Percentiles rank a stretch among this genome's conserved stretches.
phyloP scores from a whole-genome alignment of 1,139 yeast genomes.

The Sugiyamaella novakii region DNA sequence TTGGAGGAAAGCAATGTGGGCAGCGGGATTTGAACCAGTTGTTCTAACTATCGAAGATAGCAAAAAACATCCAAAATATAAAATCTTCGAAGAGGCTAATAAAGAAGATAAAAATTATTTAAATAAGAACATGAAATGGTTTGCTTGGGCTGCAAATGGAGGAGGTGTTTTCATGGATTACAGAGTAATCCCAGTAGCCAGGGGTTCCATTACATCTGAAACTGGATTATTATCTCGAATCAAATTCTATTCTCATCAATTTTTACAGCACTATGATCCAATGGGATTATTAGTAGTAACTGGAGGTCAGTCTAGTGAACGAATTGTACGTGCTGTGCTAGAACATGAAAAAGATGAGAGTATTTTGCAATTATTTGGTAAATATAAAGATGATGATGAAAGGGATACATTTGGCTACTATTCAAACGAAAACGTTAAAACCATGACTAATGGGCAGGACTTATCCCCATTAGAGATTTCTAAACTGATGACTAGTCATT shows the following conservation, averaged over 20 bases:
- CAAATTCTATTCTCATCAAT: conserved; percentile 23
- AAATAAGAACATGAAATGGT: conserved; percentile 24
- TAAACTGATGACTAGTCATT: conserved; percentile 34
- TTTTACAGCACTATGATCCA: conserved; percentile 24
- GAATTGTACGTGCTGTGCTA: conserved; percentile 23
- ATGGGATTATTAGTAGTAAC: conserved; percentile 27
- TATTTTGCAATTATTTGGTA: conserved; percentile 22
- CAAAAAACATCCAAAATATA: conserved; percentile 28
- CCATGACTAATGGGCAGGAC: conserved; percentile 24
- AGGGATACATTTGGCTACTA: conserved; percentile 34
- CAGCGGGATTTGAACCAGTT: conserved; percentile 40
- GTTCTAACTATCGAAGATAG: conserved; percentile 33
- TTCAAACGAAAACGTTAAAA: conserved; percentile 25
- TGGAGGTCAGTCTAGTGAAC: conserved; percentile 18
- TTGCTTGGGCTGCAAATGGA: conserved; percentile 38
- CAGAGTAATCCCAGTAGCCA: conserved; percentile 33
- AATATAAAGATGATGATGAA: conserved; percentile 25
- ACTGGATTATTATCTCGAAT: conserved; percentile 21
- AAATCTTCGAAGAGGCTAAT: conserved; percentile 21
- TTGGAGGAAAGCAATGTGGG: conserved; percentile 41
- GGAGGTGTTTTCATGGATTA: conserved; percentile 37
- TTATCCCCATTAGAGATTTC: conserved; percentile 26
- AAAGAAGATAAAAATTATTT: conserved; percentile 17
- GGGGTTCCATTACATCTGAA: conserved; percentile 13
- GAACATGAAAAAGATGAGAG: conserved; percentile 24